Percentiles rank a stretch among this genome's conserved stretches.
Evolutionary conservation across 1,284 basidiomycete genomes (phyloP).

Genomic region (Moesziomyces sp.): DNA sequence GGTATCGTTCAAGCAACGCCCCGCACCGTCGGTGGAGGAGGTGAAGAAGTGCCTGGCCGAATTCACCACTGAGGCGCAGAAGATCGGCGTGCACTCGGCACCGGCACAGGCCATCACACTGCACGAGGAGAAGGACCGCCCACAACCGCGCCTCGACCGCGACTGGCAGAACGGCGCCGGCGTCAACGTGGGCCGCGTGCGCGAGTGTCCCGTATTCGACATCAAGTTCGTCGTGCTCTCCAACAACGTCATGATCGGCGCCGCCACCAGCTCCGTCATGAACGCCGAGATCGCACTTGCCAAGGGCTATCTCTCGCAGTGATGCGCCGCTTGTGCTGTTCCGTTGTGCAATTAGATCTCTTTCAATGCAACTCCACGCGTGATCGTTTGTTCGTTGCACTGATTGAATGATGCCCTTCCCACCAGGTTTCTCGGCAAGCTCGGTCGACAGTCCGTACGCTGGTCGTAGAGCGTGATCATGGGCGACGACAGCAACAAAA

Average conservation of each 20-base stretch:
- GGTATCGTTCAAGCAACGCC: constrained; percentile 81
- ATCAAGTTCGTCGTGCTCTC: constrained; percentile 84
- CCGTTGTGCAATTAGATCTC: too few species aligned
- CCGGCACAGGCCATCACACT: constrained; percentile 88
- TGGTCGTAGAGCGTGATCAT: neutral
- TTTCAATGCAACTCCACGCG: too few species aligned
- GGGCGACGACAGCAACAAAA: too few species aligned
- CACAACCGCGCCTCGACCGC: constrained; percentile 91
- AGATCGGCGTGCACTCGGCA: constrained; percentile 84
- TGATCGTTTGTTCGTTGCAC: too few species aligned
- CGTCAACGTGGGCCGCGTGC: constrained; percentile 88
- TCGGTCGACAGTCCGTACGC: too few species aligned
- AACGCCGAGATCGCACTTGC: constrained; percentile 95
- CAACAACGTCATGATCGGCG: constrained; percentile 96
- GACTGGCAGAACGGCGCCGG: constrained; percentile 92
- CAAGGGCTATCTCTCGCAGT: constrained; percentile 73
- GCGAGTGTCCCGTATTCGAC: constrained; percentile 90
- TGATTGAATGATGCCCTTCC: too few species aligned
- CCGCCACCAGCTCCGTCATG: constrained; percentile 95
- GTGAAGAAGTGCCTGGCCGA: constrained; percentile 82
- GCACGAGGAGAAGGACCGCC: constrained; percentile 90
- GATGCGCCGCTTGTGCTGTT: neutral
- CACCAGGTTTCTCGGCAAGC: too few species aligned
- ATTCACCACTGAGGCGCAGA: constrained; percentile 82
- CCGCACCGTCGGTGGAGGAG: constrained; percentile 86